Base-by-base conservation (phyloP, 2,329 filamentous ascomycete genomes). In the Metarhizium guizhouense region DNA sequence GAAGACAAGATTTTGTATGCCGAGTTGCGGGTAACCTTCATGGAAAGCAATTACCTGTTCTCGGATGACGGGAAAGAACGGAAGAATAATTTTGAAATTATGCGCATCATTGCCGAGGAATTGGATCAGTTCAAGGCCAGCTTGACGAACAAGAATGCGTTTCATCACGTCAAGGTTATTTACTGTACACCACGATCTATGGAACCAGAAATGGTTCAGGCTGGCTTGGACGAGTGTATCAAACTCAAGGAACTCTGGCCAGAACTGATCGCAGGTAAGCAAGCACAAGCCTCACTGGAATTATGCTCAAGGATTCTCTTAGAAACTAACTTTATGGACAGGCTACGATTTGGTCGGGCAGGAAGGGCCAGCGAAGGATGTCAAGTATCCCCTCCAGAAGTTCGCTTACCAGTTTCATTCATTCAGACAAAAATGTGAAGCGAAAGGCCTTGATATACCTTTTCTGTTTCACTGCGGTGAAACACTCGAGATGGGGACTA, bases 391-490 rank as follows among this genome's bases (percentile, higher is more conserved):
- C 7, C 76, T 86, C 4, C 77, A 73, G 48, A 75, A 78, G 53
- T 84, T 82, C 55, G 69, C 80, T 0, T 62, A 68, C 0, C 74
- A 85, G 58, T 75, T 89, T 6, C 68, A 84, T 3, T 72, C 73
- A 1, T 87, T 88, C 63, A 71, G 76, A 53, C 62, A 72, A 34
- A 69, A 74, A 1, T 88, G 85, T 68, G 63, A 69, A 6, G 56
- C 60, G 1, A 65, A 73, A 0, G 62, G 64, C 0, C 57, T 86
- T 4, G 75, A 83, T 0, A 86, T 90, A 3, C 87, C 87, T 0
- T 88, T 90, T 63, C 73, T 90, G 43, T 88, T 90, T 63, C 87
- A 91, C 69, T 89, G 87, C 60, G 87, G 87, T 29, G 87, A 91
- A 71, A 88, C 87, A 1, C 74, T 88, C 4, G 83, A 88, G 34